Evolutionary conservation across 78 protist genomes (phyloP).

Genomic region (Speleostelium caveatum): DNA sequence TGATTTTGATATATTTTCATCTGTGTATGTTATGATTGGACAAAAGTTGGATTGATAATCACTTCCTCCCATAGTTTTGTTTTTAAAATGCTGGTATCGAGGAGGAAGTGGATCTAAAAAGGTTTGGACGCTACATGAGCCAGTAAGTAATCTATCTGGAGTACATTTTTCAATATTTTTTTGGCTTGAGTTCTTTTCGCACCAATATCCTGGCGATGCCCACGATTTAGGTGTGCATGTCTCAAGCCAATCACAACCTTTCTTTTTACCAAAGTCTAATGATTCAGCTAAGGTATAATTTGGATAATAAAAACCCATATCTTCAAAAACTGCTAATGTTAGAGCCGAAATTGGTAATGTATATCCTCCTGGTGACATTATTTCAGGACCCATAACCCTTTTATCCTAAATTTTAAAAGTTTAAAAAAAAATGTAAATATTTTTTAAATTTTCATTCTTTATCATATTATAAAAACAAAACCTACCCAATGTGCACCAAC

Average conservation of each 20-base stretch:
- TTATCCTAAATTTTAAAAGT: no score
- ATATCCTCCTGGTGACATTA: no score
- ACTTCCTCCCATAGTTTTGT: not conserved
- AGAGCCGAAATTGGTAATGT: no score
- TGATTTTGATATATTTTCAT: no score
- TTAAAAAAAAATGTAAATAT: no score
- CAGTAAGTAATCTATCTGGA: constrained; percentile 7
- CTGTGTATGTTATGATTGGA: no score
- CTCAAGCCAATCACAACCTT: constrained; percentile 21
- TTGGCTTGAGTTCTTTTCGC: not conserved
- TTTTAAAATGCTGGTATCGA: constrained; percentile 38
- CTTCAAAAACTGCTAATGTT: no score
- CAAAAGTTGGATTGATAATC: constrained; percentile 39
- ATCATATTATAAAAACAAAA: no score
- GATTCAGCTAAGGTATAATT: constrained; percentile 48
- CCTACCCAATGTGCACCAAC: no score
- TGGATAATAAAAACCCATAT: no score
- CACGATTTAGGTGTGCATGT: constrained; percentile 3
- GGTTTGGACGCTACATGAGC: not conserved
- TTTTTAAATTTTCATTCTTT: no score
- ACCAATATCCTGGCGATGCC: constrained; percentile 28
- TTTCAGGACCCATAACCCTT: no score
- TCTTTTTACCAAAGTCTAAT: constrained; percentile 18
- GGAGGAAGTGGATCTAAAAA: not conserved
- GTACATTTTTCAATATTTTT: not conserved